phyloP scores from a whole-genome alignment of 2,329 filamentous ascomycete genomes.

The Pyricularia pennisetigena region DNA sequence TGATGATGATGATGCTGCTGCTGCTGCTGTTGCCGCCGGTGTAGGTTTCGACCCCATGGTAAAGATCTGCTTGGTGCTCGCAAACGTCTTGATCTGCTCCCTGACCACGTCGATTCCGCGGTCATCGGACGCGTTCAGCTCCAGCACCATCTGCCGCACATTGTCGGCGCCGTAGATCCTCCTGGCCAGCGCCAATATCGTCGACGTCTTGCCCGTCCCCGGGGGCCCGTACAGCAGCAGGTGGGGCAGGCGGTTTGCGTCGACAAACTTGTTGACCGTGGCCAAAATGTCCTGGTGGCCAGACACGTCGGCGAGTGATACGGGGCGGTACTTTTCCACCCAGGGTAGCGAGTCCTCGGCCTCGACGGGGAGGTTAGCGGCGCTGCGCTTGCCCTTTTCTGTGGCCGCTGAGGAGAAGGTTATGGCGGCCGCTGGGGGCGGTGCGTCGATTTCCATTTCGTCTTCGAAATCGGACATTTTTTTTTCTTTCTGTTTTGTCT shows the following conservation, averaged over 20 bases:
- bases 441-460: slow-evolving; percentile 51
- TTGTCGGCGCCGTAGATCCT: slow-evolving; percentile 88
- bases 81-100: slow-evolving; percentile 99
- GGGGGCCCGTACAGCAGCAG: slow-evolving; percentile 94
- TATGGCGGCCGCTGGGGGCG: slow-evolving; percentile 35
- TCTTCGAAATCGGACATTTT: slow-evolving; percentile 51
- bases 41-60: slow-evolving; percentile 31
- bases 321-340: slow-evolving; percentile 96
- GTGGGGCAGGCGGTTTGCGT: slow-evolving; percentile 87
- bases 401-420: slow-evolving; percentile 65
- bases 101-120: slow-evolving; percentile 95
- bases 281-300: slow-evolving; percentile 95
- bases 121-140: slow-evolving; percentile 95
- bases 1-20: slow-evolving; percentile 23
- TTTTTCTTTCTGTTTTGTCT: background rate
- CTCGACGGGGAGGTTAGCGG: slow-evolving; percentile 87
- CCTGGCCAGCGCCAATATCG: slow-evolving; percentile 83
- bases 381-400: slow-evolving; percentile 81
- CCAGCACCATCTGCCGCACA: slow-evolving; percentile 96
- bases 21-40: slow-evolving; percentile 26
- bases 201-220: slow-evolving; percentile 95
- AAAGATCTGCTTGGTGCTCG: slow-evolving; percentile 97
- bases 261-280: slow-evolving; percentile 96
- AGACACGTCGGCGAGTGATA: slow-evolving; percentile 82
- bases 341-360: slow-evolving; percentile 91